These are phyloP conservation scores for Tirmania nivea DNA, from an alignment of 495 filamentous ascomycete species.

Conservation along the genomic window DNA sequence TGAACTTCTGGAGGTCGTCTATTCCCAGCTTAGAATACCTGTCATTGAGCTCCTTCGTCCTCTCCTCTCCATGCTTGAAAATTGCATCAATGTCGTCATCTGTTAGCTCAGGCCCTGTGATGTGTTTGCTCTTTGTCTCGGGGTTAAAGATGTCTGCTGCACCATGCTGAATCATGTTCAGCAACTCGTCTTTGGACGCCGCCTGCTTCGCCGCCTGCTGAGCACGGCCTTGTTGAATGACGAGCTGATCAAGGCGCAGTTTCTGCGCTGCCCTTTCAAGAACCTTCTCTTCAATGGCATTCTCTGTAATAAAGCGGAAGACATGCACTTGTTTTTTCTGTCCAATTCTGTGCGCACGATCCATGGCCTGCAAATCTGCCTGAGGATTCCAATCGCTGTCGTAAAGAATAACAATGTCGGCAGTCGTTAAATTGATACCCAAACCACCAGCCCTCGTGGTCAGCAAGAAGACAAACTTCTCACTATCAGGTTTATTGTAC, in stretches of 20 bases:
- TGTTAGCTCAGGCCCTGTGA: conserved; percentile 36
- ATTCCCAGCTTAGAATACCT: conserved; percentile 96
- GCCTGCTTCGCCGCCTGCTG: conserved; percentile 71
- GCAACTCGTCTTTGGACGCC: conserved; percentile 83
- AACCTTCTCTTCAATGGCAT: conserved; percentile 97
- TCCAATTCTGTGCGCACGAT: conserved; percentile 91
- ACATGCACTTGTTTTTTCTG: conserved; percentile 96
- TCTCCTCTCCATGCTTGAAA: conserved; percentile 62
- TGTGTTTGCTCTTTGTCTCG: conserved; percentile 22
- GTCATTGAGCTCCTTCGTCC: conserved; percentile 72
- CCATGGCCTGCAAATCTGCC: conserved; percentile 96
- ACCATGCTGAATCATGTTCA: conserved; percentile 97
- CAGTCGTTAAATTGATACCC: conserved; percentile 92
- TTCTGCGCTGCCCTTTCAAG: conserved; percentile 95
- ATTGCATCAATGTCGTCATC: conserved; percentile 85
- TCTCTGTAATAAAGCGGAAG: conserved; percentile 91
- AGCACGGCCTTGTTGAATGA: conserved; percentile 95
- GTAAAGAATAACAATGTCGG: conserved; percentile 94
- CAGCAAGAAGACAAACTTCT: conserved; percentile 95
- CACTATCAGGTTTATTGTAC: conserved; percentile 86
- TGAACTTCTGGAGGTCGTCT: conserved; percentile 95
- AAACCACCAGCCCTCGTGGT: conserved; percentile 91
- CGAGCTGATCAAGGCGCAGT: conserved; percentile 88
- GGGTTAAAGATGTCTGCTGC: conserved; percentile 78
- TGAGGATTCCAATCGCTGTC: conserved; percentile 99